Evolutionary conservation across 805 yeast genomes (phyloP).

Genomic region (Nakazawaea peltata): DNA sequence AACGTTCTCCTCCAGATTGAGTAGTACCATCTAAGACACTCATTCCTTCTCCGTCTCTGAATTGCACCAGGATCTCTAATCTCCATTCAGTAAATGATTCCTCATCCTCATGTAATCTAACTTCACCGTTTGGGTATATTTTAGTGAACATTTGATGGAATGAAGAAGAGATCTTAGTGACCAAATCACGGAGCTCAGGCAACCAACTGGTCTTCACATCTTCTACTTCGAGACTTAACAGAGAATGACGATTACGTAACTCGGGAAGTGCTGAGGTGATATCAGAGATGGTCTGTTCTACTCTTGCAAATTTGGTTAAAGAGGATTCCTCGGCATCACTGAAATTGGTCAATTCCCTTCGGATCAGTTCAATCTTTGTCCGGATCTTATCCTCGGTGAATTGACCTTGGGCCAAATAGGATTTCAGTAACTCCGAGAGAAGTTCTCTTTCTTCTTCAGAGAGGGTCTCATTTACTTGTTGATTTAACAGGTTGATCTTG

Average conservation of each 20-base stretch:
- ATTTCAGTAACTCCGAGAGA: conserved; percentile 26
- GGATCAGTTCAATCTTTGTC: conserved; percentile 30
- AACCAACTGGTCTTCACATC: conserved; percentile 47
- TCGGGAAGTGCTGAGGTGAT: conserved; percentile 32
- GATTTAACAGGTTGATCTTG: conserved; percentile 21
- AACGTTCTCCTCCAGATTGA: conserved; percentile 97
- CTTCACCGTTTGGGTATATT: conserved; percentile 86
- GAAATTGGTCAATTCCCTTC: conserved; percentile 28
- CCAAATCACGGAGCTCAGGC: conserved; percentile 45
- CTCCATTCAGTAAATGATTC: conserved; percentile 69
- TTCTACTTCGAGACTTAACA: conserved; percentile 27
- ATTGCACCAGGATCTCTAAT: conserved; percentile 75
- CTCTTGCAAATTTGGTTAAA: conserved; percentile 23
- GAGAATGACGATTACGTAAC: conserved; percentile 17
- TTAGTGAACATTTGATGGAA: conserved; percentile 60
- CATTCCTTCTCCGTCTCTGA: conserved; percentile 68
- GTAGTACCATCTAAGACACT: conserved; percentile 74
- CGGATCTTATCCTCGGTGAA: conserved; percentile 29
- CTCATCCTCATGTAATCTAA: conserved; percentile 43
- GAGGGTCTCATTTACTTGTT: conserved; percentile 25
- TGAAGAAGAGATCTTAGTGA: conserved; percentile 47
- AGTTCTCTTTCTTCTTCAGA: conserved; percentile 31
- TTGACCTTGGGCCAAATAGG: conserved; percentile 23
- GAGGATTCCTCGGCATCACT: conserved; percentile 20
- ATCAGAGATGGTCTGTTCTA: conserved; percentile 28